Evolutionary conservation across 2,329 filamentous ascomycete species (phyloP).

Genomic region (Lecanosticta acicola): DNA sequence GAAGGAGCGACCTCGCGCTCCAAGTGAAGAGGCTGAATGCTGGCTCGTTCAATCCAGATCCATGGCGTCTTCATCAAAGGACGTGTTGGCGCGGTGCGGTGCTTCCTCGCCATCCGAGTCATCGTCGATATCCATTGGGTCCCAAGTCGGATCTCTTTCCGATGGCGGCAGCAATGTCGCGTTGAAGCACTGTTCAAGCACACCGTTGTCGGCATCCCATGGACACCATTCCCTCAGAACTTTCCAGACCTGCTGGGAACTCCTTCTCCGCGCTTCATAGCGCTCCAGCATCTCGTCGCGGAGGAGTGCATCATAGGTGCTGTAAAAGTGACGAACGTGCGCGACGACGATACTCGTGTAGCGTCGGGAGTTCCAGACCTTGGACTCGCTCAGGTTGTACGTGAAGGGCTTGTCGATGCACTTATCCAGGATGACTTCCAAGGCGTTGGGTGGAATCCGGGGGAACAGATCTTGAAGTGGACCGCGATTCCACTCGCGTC

Average conservation of each 20-base stretch:
- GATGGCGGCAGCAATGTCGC: constrained; percentile 27
- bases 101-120: constrained; percentile 5
- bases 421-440: constrained; percentile 27
- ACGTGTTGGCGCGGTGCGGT: no score
- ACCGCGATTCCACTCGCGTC: constrained; percentile 28
- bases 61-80: constrained; percentile 4
- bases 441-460: constrained; percentile 19
- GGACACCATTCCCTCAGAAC: constrained; percentile 30
- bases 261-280: constrained; percentile 26
- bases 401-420: constrained; percentile 27
- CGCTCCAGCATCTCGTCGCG: constrained; percentile 22
- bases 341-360: constrained; percentile 46
- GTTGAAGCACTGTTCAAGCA: constrained; percentile 25
- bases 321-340: constrained; percentile 57
- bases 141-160: constrained; percentile 13
- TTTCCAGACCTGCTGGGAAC: constrained; percentile 25
- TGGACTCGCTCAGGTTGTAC: constrained; percentile 28
- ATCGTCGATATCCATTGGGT: constrained; percentile 11
- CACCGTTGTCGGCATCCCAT: constrained; percentile 29
- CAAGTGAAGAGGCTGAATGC: neutral
- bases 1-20: neutral
- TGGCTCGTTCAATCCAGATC: constrained; percentile 7
- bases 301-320: constrained; percentile 55
- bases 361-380: constrained; percentile 25
- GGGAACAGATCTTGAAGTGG: constrained; percentile 29